Evolutionary conservation across 768 basidiomycete species (phyloP), one percentile per base, ranked within the genome.

Genomic region (Boletus tomentosulus): DNA sequence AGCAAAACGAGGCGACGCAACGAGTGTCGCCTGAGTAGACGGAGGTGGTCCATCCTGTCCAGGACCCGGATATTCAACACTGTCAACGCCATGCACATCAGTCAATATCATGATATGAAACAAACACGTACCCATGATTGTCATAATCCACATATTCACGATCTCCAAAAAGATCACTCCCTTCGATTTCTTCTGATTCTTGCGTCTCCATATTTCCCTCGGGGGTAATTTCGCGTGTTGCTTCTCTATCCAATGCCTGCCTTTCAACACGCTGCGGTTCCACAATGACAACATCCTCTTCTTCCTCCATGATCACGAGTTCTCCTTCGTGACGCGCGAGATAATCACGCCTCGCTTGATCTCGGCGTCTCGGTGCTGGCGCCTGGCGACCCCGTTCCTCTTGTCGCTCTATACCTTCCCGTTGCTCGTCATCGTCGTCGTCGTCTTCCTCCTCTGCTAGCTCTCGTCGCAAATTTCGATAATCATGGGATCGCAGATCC

Each of bases 11-110:
- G 67, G 63, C 16, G 67, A 63, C 1, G 58, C 58, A 5, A 71
- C 46, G 38, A 69, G 25, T 0, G 68, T 69, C 28, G 55, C 56
- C 25, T 71, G 67, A 6, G 69, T 69, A 47, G 60, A 55, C 10
- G 30, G 47, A 1, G 57, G 60, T 19, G 56, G 57, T 22, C 9
- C 33, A 6, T 34, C 5, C 33, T 34, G 12, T 34, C 33, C 12
- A 13, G 12, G 33, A 34, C 3, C 8, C 6, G 52, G 42, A 25
- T 45, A 35, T 3, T 54, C 39, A 9, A 28, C 2, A 12, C 66
- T 67, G 16, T 46, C 9, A 34, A 34, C 2, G 15, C 13, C 13
- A 5, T 28, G 12, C 7, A 3, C 6, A 27, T 64, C 42, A 57
- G 51, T 15, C 12, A 27, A n/a, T 30, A 4, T 44, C 6, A 9